Evolutionary conservation across 1,139 yeast species (phyloP), one percentile per base, ranked within the genome.

Genomic region (Candida mesenterica): DNA sequence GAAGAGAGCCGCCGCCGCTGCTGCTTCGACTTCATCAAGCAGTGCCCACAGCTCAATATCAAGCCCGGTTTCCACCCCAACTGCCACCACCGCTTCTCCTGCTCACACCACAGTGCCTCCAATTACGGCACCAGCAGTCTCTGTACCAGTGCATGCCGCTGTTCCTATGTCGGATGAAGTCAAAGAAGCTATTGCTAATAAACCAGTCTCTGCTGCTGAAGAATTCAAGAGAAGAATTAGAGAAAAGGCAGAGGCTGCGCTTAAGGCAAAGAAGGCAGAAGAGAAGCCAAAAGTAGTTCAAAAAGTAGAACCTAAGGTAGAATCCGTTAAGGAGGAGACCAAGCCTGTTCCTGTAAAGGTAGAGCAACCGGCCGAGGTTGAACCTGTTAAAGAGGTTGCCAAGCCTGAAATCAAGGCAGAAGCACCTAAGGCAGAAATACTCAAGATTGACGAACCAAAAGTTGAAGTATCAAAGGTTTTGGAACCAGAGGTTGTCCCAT

Each of bases 211-310:
- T 4, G 51, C 50, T 20, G 56, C 57, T 6, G 61, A 54, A 33
- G 59, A 55, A 38, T 54, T 53, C 44, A 50, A 44, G 44, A 49
- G 52, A 34, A 53, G 45, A 44, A 51, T 54, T 33, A 42, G 47
- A 34, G 61, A 55, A 42, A 43, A 40, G 31, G 56, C 55, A 3
- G 48, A 46, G 31, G 59, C 59, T n/a, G 47, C 49, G 7, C 26
- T 24, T 24, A 29, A 26, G 6, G 40, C 40, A 13, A 33, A 38
- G 24, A 39, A 44, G 20, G 48, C 33, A 27, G 37, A 29, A 8
- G 37, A 34, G 16, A 31, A 37, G 32, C 31, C 15, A 9, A 41
- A 34, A 15, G 32, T 29, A 17, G 25, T 28, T 18, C 16, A 31
- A 31, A 26, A 34, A 20, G 25, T 14, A 25, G 27, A 36, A 19